A percentile compares a stretch with the other conserved stretches of the same genome.
phyloP scores from a whole-genome alignment of 2,329 filamentous ascomycete species.

The Myriosclerotinia curreyana region DNA sequence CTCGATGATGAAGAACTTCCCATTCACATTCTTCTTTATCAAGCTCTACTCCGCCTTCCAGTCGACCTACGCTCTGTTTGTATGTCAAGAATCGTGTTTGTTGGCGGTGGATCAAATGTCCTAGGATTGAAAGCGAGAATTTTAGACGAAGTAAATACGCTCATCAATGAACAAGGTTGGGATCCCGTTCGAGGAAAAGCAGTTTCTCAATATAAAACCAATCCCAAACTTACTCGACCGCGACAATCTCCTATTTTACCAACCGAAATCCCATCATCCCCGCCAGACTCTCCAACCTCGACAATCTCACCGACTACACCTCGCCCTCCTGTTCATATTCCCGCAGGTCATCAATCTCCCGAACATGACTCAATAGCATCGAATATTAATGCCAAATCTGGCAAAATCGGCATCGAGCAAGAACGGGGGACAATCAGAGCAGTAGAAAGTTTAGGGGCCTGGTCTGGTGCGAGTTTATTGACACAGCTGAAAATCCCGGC shows the following conservation, averaged over 20 bases:
- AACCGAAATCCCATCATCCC: background rate
- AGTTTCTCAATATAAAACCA: slow-evolving; percentile 9
- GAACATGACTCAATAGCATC: slow-evolving; percentile 58
- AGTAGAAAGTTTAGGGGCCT: slow-evolving; percentile 68
- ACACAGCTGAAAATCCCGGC: slow-evolving; percentile 66
- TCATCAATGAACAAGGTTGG: slow-evolving; percentile 73
- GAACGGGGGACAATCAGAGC: slow-evolving; percentile 61
- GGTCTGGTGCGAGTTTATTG: slow-evolving; percentile 70
- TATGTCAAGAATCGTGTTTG: slow-evolving; percentile 85
- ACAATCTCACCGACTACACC: slow-evolving; percentile 3
- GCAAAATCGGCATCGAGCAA: slow-evolving; percentile 42
- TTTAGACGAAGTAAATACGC: slow-evolving; percentile 66
- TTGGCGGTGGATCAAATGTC: slow-evolving; percentile 75
- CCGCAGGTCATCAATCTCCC: slow-evolving; percentile 41
- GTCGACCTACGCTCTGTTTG: slow-evolving; percentile 80
- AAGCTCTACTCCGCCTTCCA: slow-evolving; percentile 69
- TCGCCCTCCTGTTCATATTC: slow-evolving; percentile 5
- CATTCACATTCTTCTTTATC: slow-evolving; percentile 72
- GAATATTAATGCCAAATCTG: slow-evolving; percentile 49
- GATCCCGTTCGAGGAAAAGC: slow-evolving; percentile 53
- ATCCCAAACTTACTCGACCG: slow-evolving; percentile 3
- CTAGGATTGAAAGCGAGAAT: slow-evolving; percentile 76
- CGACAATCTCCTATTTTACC: background rate
- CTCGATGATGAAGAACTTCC: slow-evolving; percentile 87
- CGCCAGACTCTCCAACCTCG: background rate